phyloP scores from a whole-genome alignment of 2,329 filamentous ascomycete genomes.

The Elsinoe arachidis region DNA sequence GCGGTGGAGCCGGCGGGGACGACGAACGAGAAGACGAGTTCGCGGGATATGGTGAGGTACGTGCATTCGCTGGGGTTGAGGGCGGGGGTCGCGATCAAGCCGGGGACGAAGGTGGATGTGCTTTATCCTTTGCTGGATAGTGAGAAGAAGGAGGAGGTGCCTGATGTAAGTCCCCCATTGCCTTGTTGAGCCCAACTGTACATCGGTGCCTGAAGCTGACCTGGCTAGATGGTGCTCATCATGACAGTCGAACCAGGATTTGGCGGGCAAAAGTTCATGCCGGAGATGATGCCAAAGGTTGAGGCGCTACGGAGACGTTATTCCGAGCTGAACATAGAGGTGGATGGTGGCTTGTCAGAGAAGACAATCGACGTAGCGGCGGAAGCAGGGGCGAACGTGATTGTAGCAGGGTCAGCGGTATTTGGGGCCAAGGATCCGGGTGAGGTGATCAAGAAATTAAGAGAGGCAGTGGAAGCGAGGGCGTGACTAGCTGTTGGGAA shows the following conservation, averaged over 20 bases:
- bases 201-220: neutral
- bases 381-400: conserved; percentile 93
- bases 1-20: conserved; percentile 67
- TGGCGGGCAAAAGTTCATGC: conserved; percentile 98
- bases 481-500: conserved; percentile 20
- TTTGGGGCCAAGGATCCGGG: conserved; percentile 85
- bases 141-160: conserved; percentile 62
- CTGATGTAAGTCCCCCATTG: conserved; percentile 63
- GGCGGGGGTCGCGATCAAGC: conserved; percentile 93
- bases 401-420: conserved; percentile 91
- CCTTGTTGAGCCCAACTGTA: neutral
- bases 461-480: conserved; percentile 66
- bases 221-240: conserved; percentile 79
- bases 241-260: conserved; percentile 99
- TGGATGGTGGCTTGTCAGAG: conserved; percentile 84
- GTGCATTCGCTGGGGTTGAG: conserved; percentile 84
- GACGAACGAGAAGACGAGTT: conserved; percentile 65
- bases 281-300: conserved; percentile 89
- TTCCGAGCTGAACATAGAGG: conserved; percentile 90
- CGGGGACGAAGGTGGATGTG: conserved; percentile 80
- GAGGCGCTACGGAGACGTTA: conserved; percentile 72
- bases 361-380: conserved; percentile 89
- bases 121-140: conserved; percentile 82
- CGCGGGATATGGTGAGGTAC: conserved; percentile 76
- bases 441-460: conserved; percentile 74